Evolutionary conservation across 2,329 filamentous ascomycete genomes (phyloP).

Genomic region (Grosmannia huntii): DNA sequence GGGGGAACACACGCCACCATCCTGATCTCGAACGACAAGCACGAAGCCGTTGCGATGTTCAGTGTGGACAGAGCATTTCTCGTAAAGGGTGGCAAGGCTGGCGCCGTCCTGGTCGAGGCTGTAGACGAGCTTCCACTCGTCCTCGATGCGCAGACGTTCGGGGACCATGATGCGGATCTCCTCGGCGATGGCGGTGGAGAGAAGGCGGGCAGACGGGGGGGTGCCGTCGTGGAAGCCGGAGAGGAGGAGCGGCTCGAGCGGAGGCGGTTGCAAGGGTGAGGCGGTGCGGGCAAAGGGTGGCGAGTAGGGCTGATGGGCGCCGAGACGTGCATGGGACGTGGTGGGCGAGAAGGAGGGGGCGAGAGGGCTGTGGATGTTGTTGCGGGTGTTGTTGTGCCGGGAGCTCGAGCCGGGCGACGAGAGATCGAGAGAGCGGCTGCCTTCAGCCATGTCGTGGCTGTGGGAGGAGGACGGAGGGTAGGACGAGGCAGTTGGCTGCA

Average conservation of each 20-base stretch:
- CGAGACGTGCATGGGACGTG: no score
- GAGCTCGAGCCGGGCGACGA: neutral
- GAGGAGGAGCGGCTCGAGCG: conserved; percentile 68
- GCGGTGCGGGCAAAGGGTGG: conserved; percentile 38
- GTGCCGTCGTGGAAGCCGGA: conserved; percentile 52
- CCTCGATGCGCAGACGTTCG: conserved; percentile 71
- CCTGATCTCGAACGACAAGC: conserved; percentile 68
- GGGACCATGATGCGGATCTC: conserved; percentile 86
- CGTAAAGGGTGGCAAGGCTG: conserved; percentile 74
- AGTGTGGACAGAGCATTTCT: conserved; percentile 56
- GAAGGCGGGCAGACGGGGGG: conserved; percentile 45
- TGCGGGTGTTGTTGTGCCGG: conserved; percentile 6
- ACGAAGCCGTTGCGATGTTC: conserved; percentile 74
- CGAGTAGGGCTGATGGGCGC: conserved; percentile 24
- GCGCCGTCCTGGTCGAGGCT: conserved; percentile 87
- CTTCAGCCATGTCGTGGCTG: conserved; percentile 2
- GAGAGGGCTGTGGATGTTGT: neutral
- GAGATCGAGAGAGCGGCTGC: conserved; percentile 3
- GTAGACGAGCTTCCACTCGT: conserved; percentile 78
- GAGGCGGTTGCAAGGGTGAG: conserved; percentile 77
- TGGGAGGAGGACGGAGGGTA: neutral
- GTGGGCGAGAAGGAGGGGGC: no score
- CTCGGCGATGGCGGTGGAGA: conserved; percentile 67
- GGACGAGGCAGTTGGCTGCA: conserved; percentile 11
- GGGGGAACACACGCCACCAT: conserved; percentile 47